Evolutionary conservation across 768 basidiomycete species (phyloP), one percentile per base, ranked within the genome.

Genomic region (Postia placenta): DNA sequence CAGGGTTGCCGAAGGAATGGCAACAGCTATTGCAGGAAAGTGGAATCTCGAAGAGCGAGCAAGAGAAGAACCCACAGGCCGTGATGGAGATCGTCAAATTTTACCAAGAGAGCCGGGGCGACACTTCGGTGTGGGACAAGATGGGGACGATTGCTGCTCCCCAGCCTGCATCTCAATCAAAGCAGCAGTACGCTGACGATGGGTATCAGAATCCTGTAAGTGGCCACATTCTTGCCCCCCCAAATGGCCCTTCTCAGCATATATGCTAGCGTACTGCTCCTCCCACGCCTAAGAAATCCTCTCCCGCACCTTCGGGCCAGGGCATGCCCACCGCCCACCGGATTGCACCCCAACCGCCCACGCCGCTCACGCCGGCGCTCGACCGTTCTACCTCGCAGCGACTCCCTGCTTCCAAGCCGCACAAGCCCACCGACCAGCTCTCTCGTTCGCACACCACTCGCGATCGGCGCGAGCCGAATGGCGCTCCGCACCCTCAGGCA

Each of bases 41-140:
- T 54, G 96, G 96, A 47, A 97, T 98, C 63, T 93, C 92, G 33
- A 81, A 87, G 59, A 76, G 72, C 20, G 93, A 99, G 68, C 96
- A 99, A 72, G 94, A 96, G 68, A 92, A 90, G 74, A 94, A 98
- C 61, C 96, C 96, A 0, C 87, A 96, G 68, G 92, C 92, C 3
- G 92, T 98, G 52, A 92, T 94, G 82, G 96, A 97, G 62, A 95
- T 98, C 54, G 95, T 99, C 66, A 93, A 94, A 62, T 97, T 98
- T 70, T 98, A 96, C 67, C 95, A 98, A 61, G 89, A 93, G 67
- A 81, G 86, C 28, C 79, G 80, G 50, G 84, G 84, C 26, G 63
- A 62, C 37, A 54, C 52, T 2, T 64, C 62, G 60, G 83, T 82
- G 26, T 92, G 88, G 89, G 88, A 87, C 67, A 92, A 92, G 74